Conservation (phyloP, 2,329 filamentous ascomycete species). For the Botrytis cinerea region DNA sequence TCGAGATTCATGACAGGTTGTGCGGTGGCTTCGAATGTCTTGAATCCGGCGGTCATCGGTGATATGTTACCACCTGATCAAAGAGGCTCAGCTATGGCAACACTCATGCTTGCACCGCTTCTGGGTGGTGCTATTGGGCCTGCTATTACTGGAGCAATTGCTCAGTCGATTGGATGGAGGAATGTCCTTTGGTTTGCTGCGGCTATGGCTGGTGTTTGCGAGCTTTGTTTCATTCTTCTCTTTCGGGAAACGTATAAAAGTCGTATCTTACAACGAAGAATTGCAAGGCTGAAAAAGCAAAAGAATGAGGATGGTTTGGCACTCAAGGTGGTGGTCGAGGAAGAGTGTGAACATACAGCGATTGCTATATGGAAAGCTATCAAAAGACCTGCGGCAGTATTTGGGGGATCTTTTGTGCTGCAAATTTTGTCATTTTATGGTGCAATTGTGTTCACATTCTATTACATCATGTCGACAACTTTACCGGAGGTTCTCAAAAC, state of each 20-base stretch:
- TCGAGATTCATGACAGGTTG: conserved; percentile 41
- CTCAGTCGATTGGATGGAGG: conserved; percentile 52
- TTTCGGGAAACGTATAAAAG: conserved; percentile 62
- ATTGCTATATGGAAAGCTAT: conserved; percentile 42
- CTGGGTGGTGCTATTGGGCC: conserved; percentile 41
- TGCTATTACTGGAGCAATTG: conserved; percentile 43
- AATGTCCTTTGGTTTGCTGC: conserved; percentile 54
- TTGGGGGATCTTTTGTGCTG: conserved; percentile 55
- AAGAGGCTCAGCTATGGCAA: conserved; percentile 46
- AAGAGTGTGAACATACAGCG: conserved; percentile 39
- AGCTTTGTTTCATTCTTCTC: conserved; percentile 48
- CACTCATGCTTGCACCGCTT: conserved; percentile 41
- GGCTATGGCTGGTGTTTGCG: conserved; percentile 45
- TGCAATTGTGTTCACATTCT: conserved; percentile 47
- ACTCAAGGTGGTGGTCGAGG: neutral
- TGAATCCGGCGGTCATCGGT: conserved; percentile 49
- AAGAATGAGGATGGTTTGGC: neutral
- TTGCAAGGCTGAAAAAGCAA: conserved; percentile 40
- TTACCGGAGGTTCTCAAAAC: conserved; percentile 47
- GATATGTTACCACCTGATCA: conserved; percentile 51
- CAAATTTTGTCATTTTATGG: conserved; percentile 47
- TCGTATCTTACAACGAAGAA: conserved; percentile 52
- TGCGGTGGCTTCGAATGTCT: conserved; percentile 36
- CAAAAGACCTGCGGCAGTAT: conserved; percentile 45
- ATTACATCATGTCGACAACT: conserved; percentile 50